Evolutionary conservation across 345 rosid species (phyloP), one percentile per base, ranked within the genome.

Genomic region (Linum usitatissimum): DNA sequence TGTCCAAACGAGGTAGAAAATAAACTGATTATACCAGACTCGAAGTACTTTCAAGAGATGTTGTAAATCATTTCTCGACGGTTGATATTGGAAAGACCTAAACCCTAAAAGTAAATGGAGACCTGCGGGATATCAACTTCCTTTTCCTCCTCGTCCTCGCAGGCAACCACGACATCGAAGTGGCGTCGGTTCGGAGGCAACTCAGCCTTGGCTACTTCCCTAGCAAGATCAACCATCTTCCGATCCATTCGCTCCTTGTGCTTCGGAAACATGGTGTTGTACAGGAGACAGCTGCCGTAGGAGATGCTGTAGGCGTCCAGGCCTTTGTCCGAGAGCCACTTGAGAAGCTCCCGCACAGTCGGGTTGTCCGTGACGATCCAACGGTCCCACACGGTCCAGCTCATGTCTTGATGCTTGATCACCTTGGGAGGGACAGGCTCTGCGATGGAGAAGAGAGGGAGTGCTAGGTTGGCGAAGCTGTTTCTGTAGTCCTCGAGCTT

Each of bases 341-440:
- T 76, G 54, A 93, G 78, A 66, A 93, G 81, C 66, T 87, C 90
- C 68, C 72, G 70, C 62, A 93, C 67, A 20, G 87, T 90, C 0
- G 96, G 97, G 72, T 93, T 84, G 59, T 77, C 79, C 65, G 57
- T 73, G 34, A 94, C 59, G 38, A 90, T 73, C 99, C 97, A 93
- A 66, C 97, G 64, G 80, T 93, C 97, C 99, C 99, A 93, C 42
- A 90, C 97, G 0, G 97, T 90, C 97, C 99, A 94, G 74, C 75
- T 88, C 86, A 83, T 83, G 74, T 86, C 95, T 55, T 64, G 76
- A 70, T 94, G 97, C 63, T 85, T 82, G 61, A 94, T 73, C 4
- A 90, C 85, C 81, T 94, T 90, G 5, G 96, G 88, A 17, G 91
- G 96, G 45, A 88, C 97, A 4, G 97, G 99, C 82, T 94, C 97